Evolutionary conservation across 768 basidiomycete genomes (phyloP), one percentile per base, ranked within the genome.

Genomic region (Suillus occidentalis): DNA sequence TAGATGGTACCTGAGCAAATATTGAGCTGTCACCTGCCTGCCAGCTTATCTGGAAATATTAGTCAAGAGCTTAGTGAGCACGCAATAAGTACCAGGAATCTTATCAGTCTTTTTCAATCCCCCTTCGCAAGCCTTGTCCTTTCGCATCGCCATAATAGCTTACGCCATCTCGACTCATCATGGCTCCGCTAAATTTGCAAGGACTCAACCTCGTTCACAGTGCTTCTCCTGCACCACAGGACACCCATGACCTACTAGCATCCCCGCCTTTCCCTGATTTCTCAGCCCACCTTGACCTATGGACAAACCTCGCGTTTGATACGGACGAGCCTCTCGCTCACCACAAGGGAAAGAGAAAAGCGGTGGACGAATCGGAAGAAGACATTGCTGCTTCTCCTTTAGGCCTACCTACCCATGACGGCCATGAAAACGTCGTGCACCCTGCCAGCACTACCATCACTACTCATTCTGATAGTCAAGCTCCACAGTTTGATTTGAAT

Each of bases 241-340:
- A 81, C 66, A 13, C 76, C 36, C 84, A 86, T 72, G 88, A 91
- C 65, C 81, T 91, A 31, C 83, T 92, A 66, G 77, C 85, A 0
- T 80, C 86, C 0, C 84, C 85, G 31, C 80, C 88, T 0, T 91
- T 87, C 72, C 88, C 89, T 13, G 92, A 94, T 77, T 82, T 94
- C 62, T 82, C 83, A 22, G 88, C 91, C 0, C 91, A 91, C 73
- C 87, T 92, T 61, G 89, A 90, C 74, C 81, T 95, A 62, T 95
- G 94, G 94, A 90, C 91, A 16, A 88, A 91, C 76, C 82, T 94
- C 63, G 77, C 87, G 9, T 95, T 95, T 72, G 87, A 92, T 65
- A 55, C 40, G 3, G 91, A 92, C 71, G 92, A 93, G 55, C 81
- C 83, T 22, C 78, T 86, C n/a, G 70, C 82, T 52, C 70, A 68